Evolutionary conservation across 108 stramenopile species (phyloP).

Genomic region (Cyclostephanos tholiformis): DNA sequence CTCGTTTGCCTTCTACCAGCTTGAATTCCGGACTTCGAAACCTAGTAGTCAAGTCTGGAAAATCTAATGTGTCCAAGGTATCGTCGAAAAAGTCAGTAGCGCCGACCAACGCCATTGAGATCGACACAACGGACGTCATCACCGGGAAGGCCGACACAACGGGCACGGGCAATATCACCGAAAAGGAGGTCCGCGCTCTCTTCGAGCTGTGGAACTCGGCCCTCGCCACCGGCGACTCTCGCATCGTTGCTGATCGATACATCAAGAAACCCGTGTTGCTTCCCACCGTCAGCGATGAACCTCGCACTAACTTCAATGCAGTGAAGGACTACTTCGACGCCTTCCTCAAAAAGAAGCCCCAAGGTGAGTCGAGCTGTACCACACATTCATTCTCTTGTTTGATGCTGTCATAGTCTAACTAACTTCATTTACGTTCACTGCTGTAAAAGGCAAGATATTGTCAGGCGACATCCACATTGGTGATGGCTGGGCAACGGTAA

Average conservation of each 20-base stretch:
- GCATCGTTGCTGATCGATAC: conserved; percentile 57
- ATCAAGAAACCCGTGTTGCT: conserved; percentile 57
- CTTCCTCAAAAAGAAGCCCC: conserved; percentile 59
- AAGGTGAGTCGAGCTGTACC: conserved; percentile 26
- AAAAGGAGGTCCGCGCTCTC: conserved; percentile 61
- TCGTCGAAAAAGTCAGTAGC: no score
- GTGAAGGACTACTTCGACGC: conserved; percentile 74
- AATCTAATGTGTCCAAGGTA: no score
- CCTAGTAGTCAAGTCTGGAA: no score
- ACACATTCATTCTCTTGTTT: background rate
- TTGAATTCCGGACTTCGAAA: no score
- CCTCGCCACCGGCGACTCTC: conserved; percentile 60
- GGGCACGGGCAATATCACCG: conserved; percentile 27
- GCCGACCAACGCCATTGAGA: no score
- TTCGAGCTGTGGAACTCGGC: conserved; percentile 71
- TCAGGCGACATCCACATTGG: conserved; percentile 59
- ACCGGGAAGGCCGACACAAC: background rate
- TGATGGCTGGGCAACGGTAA: conserved; percentile 51
- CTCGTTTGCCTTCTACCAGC: no score
- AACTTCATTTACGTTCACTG: no score
- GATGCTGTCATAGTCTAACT: background rate
- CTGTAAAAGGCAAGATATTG: conserved; percentile 33
- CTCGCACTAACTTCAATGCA: conserved; percentile 56
- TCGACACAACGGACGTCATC: no score
- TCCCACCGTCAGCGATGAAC: conserved; percentile 59